phyloP scores from a whole-genome alignment of 2,329 filamentous ascomycete genomes.

The Trichophyton rubrum region DNA sequence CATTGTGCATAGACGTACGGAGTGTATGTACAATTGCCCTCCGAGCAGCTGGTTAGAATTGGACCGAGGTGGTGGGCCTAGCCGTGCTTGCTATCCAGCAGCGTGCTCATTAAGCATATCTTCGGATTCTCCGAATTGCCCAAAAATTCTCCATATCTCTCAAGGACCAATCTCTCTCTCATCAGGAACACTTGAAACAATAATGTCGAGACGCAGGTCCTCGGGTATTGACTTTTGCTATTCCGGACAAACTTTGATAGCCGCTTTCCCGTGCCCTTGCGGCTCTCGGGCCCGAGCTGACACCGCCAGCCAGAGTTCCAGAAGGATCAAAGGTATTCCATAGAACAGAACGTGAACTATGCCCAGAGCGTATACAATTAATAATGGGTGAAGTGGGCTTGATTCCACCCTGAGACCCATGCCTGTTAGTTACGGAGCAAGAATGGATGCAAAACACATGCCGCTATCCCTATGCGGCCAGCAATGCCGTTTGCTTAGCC shows the following conservation, averaged over 20 bases:
- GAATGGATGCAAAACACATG: background rate
- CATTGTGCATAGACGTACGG: no score
- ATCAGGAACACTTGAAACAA: background rate
- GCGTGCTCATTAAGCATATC: background rate
- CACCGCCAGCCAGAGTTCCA: background rate
- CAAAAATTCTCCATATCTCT: no score
- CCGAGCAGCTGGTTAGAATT: no score
- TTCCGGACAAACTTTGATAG: background rate
- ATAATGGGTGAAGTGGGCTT: background rate
- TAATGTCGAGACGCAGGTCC: background rate
- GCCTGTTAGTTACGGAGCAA: no score
- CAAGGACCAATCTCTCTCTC: no score
- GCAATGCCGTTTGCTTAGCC: background rate
- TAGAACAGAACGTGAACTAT: background rate
- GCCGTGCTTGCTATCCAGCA: no score
- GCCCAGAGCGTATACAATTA: background rate
- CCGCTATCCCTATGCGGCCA: background rate
- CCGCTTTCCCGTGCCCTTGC: background rate
- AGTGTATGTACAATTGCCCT: no score
- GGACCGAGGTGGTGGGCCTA: no score
- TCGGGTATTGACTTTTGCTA: background rate
- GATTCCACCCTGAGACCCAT: background rate
- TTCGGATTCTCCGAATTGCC: background rate
- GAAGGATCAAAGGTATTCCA: background rate
- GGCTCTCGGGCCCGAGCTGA: background rate